Evolutionary conservation across 768 basidiomycete genomes (phyloP), one percentile per base, ranked within the genome.

Genomic region (Collybia sp.): DNA sequence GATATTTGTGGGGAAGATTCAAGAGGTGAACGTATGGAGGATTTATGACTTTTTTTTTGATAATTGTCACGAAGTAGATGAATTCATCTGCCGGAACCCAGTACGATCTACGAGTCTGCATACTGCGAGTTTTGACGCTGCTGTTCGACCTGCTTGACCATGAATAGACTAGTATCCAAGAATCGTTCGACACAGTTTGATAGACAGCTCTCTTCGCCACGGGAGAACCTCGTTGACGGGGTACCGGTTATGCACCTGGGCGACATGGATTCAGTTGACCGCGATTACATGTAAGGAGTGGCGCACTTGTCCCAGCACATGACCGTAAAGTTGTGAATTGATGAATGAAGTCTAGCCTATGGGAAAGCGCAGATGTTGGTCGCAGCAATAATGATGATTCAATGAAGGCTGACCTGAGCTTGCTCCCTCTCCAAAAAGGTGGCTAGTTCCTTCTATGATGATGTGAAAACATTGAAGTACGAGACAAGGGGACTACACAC

Each of bases 251-350:
- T 75, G 60, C 93, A 95, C 62, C 91, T 93, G 52, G 20, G 46
- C 30, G 37, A 48, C 40, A 33, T 46, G 30, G 44, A 36, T 48
- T 15, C 31, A 49, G 17, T 36, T 30, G 40, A 20, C 39, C 41
- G 12, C 15, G 50, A 32, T 13, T n/a, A 19, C 33, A 39, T 39
- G 46, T 42, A 42, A 30, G 43, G 48, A 39, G 45, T n/a, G 42
- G 72, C 80, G 62, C 58, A 93, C 91, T 94, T 92, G 72, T 93
- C 88, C 90, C 92, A 94, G 63, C 92, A 93, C 68, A 83, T 82
- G 57, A 77, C 77, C 13, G 93, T 93, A 53, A 93, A 75, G 42
- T 72, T 78, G 51, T 92, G 91, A 36, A 93, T 82, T 20, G 77
- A 70, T 18, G 77, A 68, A 55, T 91, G 79, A 42, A 90, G 55